phyloP scores from a whole-genome alignment of 2,329 filamentous ascomycete genomes.

The Pezicula radicicola region DNA sequence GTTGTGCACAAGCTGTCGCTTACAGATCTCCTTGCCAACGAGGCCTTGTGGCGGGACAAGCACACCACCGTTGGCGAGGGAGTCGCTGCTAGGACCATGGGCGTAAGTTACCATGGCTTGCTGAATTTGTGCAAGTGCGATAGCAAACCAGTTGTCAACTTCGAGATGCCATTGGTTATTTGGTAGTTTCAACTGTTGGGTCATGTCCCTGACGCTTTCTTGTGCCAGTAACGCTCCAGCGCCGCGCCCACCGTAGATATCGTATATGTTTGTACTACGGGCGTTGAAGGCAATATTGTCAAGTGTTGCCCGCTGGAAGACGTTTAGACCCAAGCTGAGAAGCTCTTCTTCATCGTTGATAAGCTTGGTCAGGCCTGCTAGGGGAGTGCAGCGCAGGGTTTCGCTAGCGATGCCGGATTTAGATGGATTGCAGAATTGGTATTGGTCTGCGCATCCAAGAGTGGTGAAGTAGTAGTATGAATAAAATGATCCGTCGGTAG shows the following conservation, averaged over 20 bases:
- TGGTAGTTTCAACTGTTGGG: slow-evolving; percentile 20
- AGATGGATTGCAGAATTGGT: background rate
- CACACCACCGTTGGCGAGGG: background rate
- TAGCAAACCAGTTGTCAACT: slow-evolving; percentile 26
- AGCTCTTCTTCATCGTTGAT: background rate
- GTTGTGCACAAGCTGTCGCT: slow-evolving; percentile 10
- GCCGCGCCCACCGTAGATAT: slow-evolving; percentile 6
- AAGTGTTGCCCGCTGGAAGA: slow-evolving; percentile 4
- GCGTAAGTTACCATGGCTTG: slow-evolving; percentile 19
- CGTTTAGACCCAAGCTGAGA: background rate
- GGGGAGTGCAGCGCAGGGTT: no score
- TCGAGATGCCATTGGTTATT: slow-evolving; percentile 33
- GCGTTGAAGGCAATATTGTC: background rate
- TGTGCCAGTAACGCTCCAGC: slow-evolving; percentile 13
- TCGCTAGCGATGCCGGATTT: no score
- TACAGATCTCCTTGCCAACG: slow-evolving; percentile 4
- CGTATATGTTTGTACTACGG: slow-evolving; percentile 2
- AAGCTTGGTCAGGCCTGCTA: no score
- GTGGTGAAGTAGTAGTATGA: background rate
- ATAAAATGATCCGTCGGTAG: no score
- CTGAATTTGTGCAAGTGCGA: slow-evolving; percentile 28
- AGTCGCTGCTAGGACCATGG: slow-evolving; percentile 13
- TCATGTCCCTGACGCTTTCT: slow-evolving; percentile 4
- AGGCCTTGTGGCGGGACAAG: background rate
- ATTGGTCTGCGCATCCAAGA: background rate